Base-by-base conservation (phyloP, 345 rosid species). In the Hirschfeldia incana region DNA sequence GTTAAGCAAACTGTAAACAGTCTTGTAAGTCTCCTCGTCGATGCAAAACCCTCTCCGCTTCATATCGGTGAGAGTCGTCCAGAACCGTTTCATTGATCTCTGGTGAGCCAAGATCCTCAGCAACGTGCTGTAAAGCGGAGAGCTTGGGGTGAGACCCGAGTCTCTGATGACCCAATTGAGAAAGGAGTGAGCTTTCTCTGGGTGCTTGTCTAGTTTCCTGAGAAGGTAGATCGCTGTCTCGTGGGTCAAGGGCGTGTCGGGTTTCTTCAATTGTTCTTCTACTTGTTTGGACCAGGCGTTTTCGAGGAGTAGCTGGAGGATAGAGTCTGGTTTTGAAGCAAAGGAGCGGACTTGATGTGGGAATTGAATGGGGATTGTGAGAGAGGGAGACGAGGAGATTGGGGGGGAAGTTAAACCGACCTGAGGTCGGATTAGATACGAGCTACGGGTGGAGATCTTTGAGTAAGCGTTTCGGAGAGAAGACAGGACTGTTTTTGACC, bases 161-260 rank as follows among this genome's bases (percentile, higher is more conserved):
- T 83, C 84, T 78, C 81, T 61, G n/a, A 85, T 65, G 2, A 83
- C 89, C 97, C 98, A 94, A 60, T 75, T 78, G 83, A 89, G 86
- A 81, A 92, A 94, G 76, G 46, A 76, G 62, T 67, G 84, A 36
- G 94, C 92, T 81, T 87, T 92, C 10, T 61, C 67, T 2, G 97
- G 93, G 58, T 84, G 82, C 44, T 76, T 81, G 71, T 86, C 88
- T 10, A 92, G 85, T 70, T 83, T 90, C 82, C 77, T 90, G 59
- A 92, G 64, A 80, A 90, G 84, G 80, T 89, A 90, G 68, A 90
- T 75, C n/a, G 87, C 88, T 46, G 84, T 85, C 78, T 89, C 98
- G 68, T 90, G 93, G 77, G 80, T 85, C 72, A 86, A 72, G 11
- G 59, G 5, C 6, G 82, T 66, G 21, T 44, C 79, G 1, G 76